Conservation (phyloP, 257 asterid genomes). For the Knoxia roxburghii region DNA sequence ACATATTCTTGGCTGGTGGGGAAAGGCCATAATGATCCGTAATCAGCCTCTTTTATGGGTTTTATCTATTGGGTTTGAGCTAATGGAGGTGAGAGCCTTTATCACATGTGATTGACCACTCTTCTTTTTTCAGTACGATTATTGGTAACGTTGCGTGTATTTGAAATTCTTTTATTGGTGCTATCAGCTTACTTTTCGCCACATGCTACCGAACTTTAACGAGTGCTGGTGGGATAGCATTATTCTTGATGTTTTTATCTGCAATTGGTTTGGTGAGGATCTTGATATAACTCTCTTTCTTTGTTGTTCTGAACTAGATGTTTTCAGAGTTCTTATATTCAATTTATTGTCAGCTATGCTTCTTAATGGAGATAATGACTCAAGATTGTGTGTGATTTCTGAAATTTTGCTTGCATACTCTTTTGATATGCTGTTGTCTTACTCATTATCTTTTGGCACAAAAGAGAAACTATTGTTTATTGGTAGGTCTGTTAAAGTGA, state of each 20-base stretch:
- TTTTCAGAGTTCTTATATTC: background rate
- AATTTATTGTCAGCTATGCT: background rate
- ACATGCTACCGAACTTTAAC: slow-evolving; percentile 93
- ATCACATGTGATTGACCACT: slow-evolving; percentile 2
- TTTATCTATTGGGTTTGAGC: slow-evolving; percentile 88
- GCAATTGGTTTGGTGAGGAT: slow-evolving; percentile 94
- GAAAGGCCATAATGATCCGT: slow-evolving; percentile 98
- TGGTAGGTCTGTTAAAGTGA: background rate
- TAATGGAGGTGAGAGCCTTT: slow-evolving; percentile 74
- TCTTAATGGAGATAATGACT: background rate
- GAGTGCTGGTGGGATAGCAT: slow-evolving; percentile 99
- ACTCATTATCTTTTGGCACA: background rate
- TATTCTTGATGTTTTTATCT: slow-evolving; percentile 83
- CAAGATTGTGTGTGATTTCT: background rate
- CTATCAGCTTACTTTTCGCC: slow-evolving; percentile 92
- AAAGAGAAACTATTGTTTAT: background rate
- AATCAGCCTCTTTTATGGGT: slow-evolving; percentile 96
- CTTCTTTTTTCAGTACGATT: background rate
- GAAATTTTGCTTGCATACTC: background rate
- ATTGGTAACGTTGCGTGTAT: background rate
- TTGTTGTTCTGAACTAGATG: slow-evolving; percentile 3
- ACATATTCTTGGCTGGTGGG: slow-evolving; percentile 99
- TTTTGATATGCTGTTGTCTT: background rate
- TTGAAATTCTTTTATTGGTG: slow-evolving; percentile 21
- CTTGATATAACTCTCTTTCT: slow-evolving; percentile 10